phyloP scores from a whole-genome alignment of 208 protist species.

The Trypanosoma avium region DNA sequence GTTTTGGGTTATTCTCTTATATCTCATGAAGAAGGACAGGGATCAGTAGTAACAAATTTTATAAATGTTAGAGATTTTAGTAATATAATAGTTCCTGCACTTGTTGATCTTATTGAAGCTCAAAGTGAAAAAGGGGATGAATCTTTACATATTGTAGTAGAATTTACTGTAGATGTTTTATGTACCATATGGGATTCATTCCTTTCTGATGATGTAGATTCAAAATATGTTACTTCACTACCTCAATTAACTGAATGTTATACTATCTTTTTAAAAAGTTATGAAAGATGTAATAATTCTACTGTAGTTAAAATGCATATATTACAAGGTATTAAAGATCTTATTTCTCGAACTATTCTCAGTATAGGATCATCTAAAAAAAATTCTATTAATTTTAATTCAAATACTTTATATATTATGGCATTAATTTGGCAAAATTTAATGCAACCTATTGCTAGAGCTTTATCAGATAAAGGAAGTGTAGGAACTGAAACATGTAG shows the following conservation, averaged over 20 bases:
- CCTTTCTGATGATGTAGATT: neutral
- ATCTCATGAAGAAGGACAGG: conserved; percentile 32
- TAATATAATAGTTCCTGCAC: conserved; percentile 46
- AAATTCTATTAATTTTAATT: conserved; percentile 7
- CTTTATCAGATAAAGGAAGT: conserved; percentile 50
- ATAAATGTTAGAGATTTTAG: conserved; percentile 66
- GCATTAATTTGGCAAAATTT: conserved; percentile 62
- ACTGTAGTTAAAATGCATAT: conserved; percentile 63
- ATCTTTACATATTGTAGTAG: conserved; percentile 55
- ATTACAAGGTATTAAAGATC: conserved; percentile 74
- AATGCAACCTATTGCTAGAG: conserved; percentile 60
- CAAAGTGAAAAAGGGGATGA: conserved; percentile 55
- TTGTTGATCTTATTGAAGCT: conserved; percentile 48
- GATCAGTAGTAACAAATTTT: conserved; percentile 48
- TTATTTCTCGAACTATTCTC: conserved; percentile 59
- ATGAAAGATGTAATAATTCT: conserved; percentile 28
- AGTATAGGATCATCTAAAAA: neutral
- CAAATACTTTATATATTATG: conserved; percentile 35
- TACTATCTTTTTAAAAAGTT: conserved; percentile 52
- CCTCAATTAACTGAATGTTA: conserved; percentile 48
- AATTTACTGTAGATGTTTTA: conserved; percentile 61
- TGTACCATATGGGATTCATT: conserved; percentile 51
- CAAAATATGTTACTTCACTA: conserved; percentile 29
- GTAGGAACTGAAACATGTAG: conserved; percentile 61
- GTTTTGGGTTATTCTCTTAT: conserved; percentile 72